Percentiles rank a stretch among this genome's conserved stretches.
Conservation (phyloP, 1,139 yeast species). For the Hansenula sp. region DNA sequence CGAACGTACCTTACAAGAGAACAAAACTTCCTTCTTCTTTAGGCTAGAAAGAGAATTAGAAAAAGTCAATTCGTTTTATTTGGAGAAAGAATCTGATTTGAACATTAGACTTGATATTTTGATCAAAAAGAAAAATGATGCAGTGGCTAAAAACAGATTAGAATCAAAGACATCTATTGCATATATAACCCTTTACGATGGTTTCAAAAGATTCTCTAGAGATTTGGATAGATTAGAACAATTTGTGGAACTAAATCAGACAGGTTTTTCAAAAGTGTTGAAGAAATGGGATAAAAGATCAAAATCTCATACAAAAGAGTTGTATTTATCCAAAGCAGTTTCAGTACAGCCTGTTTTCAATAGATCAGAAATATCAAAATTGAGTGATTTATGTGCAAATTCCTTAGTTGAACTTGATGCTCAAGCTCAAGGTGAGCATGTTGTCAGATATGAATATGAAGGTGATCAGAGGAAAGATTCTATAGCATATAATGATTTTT, state of each 20-base stretch:
- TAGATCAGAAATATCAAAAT: slow-evolving; percentile 76
- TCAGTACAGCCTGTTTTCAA: slow-evolving; percentile 96
- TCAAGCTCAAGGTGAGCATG: slow-evolving; percentile 68
- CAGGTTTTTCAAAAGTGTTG: slow-evolving; percentile 91
- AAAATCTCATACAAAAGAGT: slow-evolving; percentile 88
- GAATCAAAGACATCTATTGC: slow-evolving; percentile 51
- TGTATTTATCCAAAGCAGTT: slow-evolving; percentile 87
- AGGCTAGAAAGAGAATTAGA: slow-evolving; percentile 90
- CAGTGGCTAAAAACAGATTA: slow-evolving; percentile 39
- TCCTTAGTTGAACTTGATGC: slow-evolving; percentile 83
- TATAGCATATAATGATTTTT: slow-evolving; percentile 13
- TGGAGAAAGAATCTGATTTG: slow-evolving; percentile 85
- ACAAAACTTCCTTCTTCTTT: slow-evolving; percentile 91
- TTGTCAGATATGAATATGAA: slow-evolving; percentile 24
- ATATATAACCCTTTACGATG: slow-evolving; percentile 71
- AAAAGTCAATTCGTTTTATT: slow-evolving; percentile 83
- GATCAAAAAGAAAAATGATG: slow-evolving; percentile 65
- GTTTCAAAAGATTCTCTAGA: slow-evolving; percentile 82
- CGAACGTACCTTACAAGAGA: slow-evolving; percentile 67
- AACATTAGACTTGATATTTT: slow-evolving; percentile 74
- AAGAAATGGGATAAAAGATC: slow-evolving; percentile 98
- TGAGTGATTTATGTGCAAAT: slow-evolving; percentile 78
- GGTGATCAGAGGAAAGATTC: slow-evolving; percentile 15
- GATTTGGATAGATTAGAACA: slow-evolving; percentile 87
- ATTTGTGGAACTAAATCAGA: slow-evolving; percentile 88